A percentile compares a stretch with the other conserved stretches of the same genome.
Conservation (phyloP, 192 early-diverging fungal species). For the Coemansia sp. region DNA sequence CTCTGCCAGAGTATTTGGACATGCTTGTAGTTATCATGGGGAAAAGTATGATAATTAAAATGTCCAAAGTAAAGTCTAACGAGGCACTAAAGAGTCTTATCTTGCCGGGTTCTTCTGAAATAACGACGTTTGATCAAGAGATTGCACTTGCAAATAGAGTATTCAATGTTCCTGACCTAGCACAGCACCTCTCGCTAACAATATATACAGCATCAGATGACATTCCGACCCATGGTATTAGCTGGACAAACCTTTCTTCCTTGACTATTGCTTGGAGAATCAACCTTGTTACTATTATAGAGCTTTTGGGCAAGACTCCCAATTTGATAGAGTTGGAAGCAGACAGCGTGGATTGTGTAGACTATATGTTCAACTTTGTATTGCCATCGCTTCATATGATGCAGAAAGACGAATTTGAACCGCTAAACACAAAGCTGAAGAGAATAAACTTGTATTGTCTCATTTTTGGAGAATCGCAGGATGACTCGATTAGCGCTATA, state of each 20-base stretch:
- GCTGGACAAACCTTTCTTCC: neutral
- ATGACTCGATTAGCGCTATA: neutral
- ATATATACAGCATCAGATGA: neutral
- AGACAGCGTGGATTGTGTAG: neutral
- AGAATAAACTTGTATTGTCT: neutral
- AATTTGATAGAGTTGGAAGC: neutral
- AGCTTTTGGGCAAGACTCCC: neutral
- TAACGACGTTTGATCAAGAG: neutral
- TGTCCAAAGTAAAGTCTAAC: neutral
- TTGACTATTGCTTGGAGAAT: neutral
- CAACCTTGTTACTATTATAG: neutral
- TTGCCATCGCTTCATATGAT: neutral
- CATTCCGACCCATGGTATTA: neutral
- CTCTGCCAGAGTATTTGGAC: constrained; percentile 1
- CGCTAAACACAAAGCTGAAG: neutral
- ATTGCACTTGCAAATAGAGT: neutral
- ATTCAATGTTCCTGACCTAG: neutral
- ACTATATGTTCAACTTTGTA: neutral
- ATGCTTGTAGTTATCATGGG: neutral
- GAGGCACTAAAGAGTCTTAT: neutral
- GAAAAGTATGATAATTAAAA: neutral
- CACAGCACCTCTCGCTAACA: neutral
- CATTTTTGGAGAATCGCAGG: neutral
- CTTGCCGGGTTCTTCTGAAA: neutral
- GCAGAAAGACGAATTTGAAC: neutral